Conservation (phyloP, 2,329 filamentous ascomycete genomes). For the Neopestalotiopsis sp. region DNA sequence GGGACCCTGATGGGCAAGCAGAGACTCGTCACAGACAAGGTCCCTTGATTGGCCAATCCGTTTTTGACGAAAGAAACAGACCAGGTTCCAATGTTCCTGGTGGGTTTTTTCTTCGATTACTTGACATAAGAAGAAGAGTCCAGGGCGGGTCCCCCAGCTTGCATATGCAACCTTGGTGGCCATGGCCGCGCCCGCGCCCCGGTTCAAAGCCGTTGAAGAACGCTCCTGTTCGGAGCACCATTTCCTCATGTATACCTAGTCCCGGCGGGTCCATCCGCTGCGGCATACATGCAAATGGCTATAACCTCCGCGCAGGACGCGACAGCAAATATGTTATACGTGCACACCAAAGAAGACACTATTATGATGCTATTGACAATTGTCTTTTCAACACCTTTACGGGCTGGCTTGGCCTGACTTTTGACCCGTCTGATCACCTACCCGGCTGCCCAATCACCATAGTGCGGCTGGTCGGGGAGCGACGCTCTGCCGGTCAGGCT, state of each 20-base stretch:
- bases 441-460: too few species aligned
- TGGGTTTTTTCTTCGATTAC: too few species aligned
- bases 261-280: background rate
- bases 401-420: too few species aligned
- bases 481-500: too few species aligned
- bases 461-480: too few species aligned
- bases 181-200: background rate
- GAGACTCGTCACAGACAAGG: background rate
- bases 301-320: background rate
- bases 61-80: background rate
- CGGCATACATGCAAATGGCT: background rate
- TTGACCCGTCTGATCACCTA: too few species aligned
- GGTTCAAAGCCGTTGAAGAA: background rate
- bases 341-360: too few species aligned
- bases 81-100: too few species aligned
- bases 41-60: background rate
- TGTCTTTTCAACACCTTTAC: too few species aligned
- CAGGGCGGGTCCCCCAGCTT: background rate
- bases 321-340: too few species aligned
- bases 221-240: background rate
- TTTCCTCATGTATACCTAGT: background rate
- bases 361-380: too few species aligned
- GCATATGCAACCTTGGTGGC: constrained; percentile 1
- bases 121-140: too few species aligned
- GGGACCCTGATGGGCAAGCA: background rate